Evolutionary conservation across 2,329 filamentous ascomycete genomes (phyloP).

Genomic region (Phialophora tarda): DNA sequence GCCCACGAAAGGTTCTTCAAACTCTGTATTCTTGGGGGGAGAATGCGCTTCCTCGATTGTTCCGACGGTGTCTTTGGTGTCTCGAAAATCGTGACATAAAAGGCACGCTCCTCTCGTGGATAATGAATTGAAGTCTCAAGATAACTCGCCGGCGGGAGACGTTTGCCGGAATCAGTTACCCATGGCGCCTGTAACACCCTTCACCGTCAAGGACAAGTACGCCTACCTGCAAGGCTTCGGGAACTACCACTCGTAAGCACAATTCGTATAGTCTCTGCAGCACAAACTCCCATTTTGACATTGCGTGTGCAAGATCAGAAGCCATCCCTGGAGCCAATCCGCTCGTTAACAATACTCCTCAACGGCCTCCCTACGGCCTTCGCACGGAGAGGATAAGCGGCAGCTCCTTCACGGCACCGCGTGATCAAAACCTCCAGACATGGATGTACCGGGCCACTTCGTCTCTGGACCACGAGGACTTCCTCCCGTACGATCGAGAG

Average conservation of each 20-base stretch:
- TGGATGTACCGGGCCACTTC: conserved; percentile 65
- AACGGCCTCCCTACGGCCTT: conserved; percentile 46
- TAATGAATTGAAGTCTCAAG: background rate
- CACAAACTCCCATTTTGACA: background rate
- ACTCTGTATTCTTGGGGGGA: background rate
- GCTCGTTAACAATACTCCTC: conserved; percentile 48
- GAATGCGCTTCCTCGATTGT: background rate
- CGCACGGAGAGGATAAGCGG: conserved; percentile 47
- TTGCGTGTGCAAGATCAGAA: conserved; percentile 37
- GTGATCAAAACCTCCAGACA: conserved; percentile 62
- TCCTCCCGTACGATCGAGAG: conserved; percentile 20
- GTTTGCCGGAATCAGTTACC: background rate
- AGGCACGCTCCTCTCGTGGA: background rate
- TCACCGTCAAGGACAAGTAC: conserved; percentile 31
- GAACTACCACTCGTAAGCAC: conserved; percentile 31
- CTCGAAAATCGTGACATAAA: background rate
- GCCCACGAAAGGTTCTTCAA: background rate
- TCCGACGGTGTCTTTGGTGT: background rate
- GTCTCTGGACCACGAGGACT: conserved; percentile 56
- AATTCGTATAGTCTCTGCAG: background rate
- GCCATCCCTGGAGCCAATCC: conserved; percentile 49
- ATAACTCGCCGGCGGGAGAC: background rate
- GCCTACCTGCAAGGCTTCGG: conserved; percentile 33
- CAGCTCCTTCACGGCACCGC: conserved; percentile 64
- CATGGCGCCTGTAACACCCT: conserved; percentile 24